These are phyloP conservation scores for Schizochytrium sp. DNA, from an alignment of 108 stramenopile genomes.

Conservation along the genomic window DNA sequence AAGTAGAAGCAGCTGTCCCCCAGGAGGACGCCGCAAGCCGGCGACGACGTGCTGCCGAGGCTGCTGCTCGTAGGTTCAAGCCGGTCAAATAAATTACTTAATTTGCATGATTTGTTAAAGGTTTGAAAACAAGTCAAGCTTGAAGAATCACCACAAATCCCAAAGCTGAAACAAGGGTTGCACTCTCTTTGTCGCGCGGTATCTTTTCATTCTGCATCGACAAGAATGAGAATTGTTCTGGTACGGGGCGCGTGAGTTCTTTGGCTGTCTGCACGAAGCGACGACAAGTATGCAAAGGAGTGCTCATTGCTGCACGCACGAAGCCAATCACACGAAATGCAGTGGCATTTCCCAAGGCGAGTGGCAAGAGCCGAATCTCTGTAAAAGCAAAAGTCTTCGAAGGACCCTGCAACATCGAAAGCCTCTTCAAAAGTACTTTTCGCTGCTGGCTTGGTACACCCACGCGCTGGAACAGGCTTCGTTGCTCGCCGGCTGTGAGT, in stretches of 20 bases:
- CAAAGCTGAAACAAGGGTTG: background rate
- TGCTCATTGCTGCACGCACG: background rate
- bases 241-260: background rate
- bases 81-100: background rate
- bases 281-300: background rate
- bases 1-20: background rate
- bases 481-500: background rate
- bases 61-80: background rate
- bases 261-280: background rate
- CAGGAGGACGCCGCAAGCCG: background rate
- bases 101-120: background rate
- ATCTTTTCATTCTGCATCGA: background rate
- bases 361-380: background rate
- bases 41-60: background rate
- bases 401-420: background rate
- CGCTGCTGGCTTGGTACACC: background rate
- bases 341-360: background rate
- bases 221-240: background rate
- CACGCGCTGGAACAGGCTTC: background rate
- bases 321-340: background rate
- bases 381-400: background rate
- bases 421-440: background rate
- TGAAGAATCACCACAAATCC: background rate
- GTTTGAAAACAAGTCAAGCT: background rate
- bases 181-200: background rate